Percentiles rank a stretch among this genome's conserved stretches.
Evolutionary conservation across 768 basidiomycete species (phyloP).

Genomic region (Boletellus sp.): DNA sequence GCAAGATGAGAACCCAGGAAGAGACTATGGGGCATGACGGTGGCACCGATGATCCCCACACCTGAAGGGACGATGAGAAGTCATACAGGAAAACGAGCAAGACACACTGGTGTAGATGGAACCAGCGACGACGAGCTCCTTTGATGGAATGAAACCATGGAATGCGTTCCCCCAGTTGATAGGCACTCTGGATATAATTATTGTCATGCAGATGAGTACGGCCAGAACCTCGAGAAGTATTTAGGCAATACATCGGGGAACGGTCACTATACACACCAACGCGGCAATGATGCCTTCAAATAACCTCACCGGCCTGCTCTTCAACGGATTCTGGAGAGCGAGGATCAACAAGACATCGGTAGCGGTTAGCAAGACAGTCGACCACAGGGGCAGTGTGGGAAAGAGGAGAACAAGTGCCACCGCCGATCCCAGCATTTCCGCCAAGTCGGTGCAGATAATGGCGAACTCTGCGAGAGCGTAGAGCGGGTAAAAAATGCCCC

Average conservation of each 20-base stretch:
- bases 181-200: constrained; percentile 68
- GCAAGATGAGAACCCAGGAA: constrained; percentile 85
- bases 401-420: constrained; percentile 77
- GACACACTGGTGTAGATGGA: constrained; percentile 63
- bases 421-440: constrained; percentile 78
- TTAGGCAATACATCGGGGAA: not conserved
- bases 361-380: constrained; percentile 64
- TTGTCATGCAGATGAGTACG: constrained; percentile 73
- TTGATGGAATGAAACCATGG: constrained; percentile 72
- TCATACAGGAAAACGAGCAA: not conserved
- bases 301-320: constrained; percentile 58
- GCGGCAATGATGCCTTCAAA: constrained; percentile 65
- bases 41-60: constrained; percentile 76
- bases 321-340: constrained; percentile 64
- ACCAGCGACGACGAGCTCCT: constrained; percentile 50
- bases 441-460: constrained; percentile 75
- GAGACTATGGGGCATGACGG: constrained; percentile 92
- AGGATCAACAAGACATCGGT: constrained; percentile 70
- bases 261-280: constrained; percentile 42
- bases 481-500: constrained; percentile 60
- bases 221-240: constrained; percentile 47
- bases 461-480: constrained; percentile 65
- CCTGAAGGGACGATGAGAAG: constrained; percentile 36
- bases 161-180: constrained; percentile 75
- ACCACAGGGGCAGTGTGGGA: constrained; percentile 65